Evolutionary conservation across 2,329 filamentous ascomycete genomes (phyloP).

Genomic region (Xylariaceae sp.): DNA sequence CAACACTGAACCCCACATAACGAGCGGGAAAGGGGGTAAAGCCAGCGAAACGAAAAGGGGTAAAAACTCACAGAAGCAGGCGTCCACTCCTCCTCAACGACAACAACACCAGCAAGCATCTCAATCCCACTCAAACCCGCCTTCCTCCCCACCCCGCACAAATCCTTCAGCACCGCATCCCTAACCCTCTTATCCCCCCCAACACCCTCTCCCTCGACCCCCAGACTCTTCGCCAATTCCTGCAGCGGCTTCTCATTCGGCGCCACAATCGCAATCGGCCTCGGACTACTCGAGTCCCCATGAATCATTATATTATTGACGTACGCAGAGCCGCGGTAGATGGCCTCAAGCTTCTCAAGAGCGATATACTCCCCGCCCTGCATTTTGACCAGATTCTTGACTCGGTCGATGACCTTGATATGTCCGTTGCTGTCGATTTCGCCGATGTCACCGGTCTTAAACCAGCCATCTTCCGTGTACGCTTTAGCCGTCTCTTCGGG

Average conservation of each 20-base stretch:
- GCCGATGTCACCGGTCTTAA: slow-evolving; percentile 94
- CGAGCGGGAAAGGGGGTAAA: neutral
- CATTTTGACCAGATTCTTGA: slow-evolving; percentile 98
- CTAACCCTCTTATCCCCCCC: slow-evolving; percentile 66
- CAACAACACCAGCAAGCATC: slow-evolving; percentile 70
- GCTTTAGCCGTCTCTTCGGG: slow-evolving; percentile 78
- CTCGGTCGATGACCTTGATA: slow-evolving; percentile 84
- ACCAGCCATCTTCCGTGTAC: slow-evolving; percentile 85
- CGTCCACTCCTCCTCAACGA: slow-evolving; percentile 86
- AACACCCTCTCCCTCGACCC: slow-evolving; percentile 66
- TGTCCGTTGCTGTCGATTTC: slow-evolving; percentile 81
- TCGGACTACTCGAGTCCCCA: slow-evolving; percentile 70
- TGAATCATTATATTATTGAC: slow-evolving; percentile 88
- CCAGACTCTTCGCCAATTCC: slow-evolving; percentile 57
- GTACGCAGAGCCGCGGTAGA: slow-evolving; percentile 77
- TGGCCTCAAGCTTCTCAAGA: slow-evolving; percentile 89
- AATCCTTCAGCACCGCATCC: slow-evolving; percentile 58
- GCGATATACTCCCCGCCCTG: slow-evolving; percentile 95
- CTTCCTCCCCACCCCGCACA: slow-evolving; percentile 62
- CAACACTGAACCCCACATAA: neutral
- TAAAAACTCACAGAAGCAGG: slow-evolving; percentile 69
- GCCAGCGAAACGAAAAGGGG: neutral
- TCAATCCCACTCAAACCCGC: slow-evolving; percentile 70
- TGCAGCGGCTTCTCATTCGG: slow-evolving; percentile 63
- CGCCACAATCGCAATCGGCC: slow-evolving; percentile 78